Percentiles rank a stretch among this genome's conserved stretches.
phyloP scores from a whole-genome alignment of 2,329 filamentous ascomycete species.

The Penicillium janthinellum region DNA sequence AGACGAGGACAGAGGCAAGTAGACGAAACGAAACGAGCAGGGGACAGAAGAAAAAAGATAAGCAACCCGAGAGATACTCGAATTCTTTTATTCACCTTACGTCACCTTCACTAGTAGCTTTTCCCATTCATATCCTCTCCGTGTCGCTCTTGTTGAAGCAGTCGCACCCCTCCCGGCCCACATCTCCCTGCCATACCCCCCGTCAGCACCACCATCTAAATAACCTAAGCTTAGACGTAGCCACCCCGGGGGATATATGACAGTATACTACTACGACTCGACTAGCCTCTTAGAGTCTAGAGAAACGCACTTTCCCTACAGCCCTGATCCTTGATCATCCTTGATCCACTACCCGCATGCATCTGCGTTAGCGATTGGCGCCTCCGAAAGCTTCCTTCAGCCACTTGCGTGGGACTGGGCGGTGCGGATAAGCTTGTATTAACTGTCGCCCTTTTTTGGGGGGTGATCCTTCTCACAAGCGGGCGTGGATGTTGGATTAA shows the following conservation, averaged over 20 bases:
- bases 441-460: neutral
- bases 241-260: neutral
- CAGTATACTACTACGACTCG: neutral
- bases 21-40: neutral
- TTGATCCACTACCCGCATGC: constrained; percentile 11
- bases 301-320: neutral
- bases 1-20: neutral
- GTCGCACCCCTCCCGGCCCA: no score
- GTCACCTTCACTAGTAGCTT: no score
- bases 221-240: neutral
- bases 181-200: no score
- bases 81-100: no score
- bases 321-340: neutral
- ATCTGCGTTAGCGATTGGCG: constrained; percentile 16
- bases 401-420: constrained; percentile 20
- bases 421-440: constrained; percentile 20
- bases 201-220: neutral
- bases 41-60: neutral
- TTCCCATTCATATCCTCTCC: no score
- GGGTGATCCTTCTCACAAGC: no score
- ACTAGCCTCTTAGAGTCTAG: neutral
- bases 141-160: no score
- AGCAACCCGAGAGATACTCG: no score
- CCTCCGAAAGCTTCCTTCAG: constrained; percentile 20
- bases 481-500: no score